phyloP scores from a whole-genome alignment of 139 green algal species.

The Chloropicon primus region DNA sequence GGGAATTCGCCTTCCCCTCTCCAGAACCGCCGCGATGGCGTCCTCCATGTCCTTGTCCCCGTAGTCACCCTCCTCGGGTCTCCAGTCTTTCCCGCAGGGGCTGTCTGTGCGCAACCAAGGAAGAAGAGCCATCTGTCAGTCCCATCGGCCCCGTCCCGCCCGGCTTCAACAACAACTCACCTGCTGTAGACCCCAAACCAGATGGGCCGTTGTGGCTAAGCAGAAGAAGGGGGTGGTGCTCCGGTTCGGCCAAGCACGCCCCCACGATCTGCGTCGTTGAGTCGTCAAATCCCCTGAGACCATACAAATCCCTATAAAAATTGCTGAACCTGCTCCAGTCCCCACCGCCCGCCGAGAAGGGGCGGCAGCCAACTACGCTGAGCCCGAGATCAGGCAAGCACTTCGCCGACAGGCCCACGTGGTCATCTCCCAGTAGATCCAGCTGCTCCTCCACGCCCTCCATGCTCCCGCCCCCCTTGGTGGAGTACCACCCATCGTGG shows the following conservation, averaged over 20 bases:
- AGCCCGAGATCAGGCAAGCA: conserved; percentile 18
- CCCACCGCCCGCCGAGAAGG: conserved; percentile 24
- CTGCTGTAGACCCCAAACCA: conserved; percentile 26
- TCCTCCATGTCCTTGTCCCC: conserved; percentile 40
- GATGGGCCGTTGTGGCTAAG: conserved; percentile 52
- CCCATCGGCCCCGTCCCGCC: neutral
- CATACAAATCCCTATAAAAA: conserved; percentile 39
- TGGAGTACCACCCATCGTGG: conserved; percentile 38
- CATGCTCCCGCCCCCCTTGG: neutral
- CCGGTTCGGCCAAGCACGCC: conserved; percentile 2
- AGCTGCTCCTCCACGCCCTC: conserved; percentile 30
- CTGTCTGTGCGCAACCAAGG: neutral
- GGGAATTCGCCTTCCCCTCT: conserved; percentile 13
- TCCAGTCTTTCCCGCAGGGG: neutral
- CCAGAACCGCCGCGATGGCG: conserved; percentile 20
- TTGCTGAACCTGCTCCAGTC: conserved; percentile 23
- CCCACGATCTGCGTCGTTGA: conserved; percentile 20
- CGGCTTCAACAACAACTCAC: neutral
- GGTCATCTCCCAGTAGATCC: conserved; percentile 24
- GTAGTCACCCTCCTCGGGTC: conserved; percentile 23
- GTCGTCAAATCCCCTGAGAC: conserved; percentile 19
- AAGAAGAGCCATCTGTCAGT: neutral
- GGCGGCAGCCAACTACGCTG: conserved; percentile 36
- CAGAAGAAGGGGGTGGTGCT: conserved; percentile 24
- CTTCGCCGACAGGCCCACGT: conserved; percentile 35